A percentile compares a stretch with the other conserved stretches of the same genome.
Evolutionary conservation across 192 early-diverging fungal species (phyloP).

Genomic region (Phlyctochytrium planicorne): DNA sequence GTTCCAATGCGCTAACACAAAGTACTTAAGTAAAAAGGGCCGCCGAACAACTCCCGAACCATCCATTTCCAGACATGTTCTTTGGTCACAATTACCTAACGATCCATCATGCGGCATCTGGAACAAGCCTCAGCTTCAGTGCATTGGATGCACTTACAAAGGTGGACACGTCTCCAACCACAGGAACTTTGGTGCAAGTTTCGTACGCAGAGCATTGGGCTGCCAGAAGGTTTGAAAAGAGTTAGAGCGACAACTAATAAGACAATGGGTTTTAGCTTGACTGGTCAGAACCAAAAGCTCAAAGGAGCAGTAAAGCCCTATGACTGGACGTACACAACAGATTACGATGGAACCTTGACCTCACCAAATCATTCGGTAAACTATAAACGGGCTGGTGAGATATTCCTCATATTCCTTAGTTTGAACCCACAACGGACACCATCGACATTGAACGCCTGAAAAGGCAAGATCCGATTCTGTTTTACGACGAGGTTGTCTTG

Average conservation of each 20-base stretch:
- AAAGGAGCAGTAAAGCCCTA: constrained; percentile 89
- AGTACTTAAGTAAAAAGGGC: constrained; percentile 3
- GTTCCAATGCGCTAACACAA: not conserved
- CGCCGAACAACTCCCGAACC: constrained; percentile 20
- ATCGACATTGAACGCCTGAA: constrained; percentile 82
- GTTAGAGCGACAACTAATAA: too few relatives aligned
- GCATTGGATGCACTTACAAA: constrained; percentile 72
- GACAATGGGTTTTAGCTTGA: too few relatives aligned
- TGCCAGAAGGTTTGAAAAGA: constrained; percentile 60
- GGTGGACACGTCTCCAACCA: constrained; percentile 67
- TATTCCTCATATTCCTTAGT: not conserved
- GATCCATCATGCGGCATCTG: constrained; percentile 52
- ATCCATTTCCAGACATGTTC: constrained; percentile 94
- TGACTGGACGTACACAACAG: constrained; percentile 95
- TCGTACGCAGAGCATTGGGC: constrained; percentile 85
- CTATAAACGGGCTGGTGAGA: too few relatives aligned
- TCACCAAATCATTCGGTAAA: not conserved
- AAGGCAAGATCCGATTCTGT: constrained; percentile 81
- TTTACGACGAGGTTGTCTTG: constrained; percentile 91
- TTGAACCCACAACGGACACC: constrained; percentile 30
- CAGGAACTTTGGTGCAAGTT: constrained; percentile 70
- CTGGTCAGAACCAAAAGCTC: constrained; percentile 50
- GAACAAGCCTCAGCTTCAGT: constrained; percentile 54
- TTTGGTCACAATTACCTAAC: constrained; percentile 86
- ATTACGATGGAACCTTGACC: constrained; percentile 65